Base-by-base conservation (phyloP, 2,329 filamentous ascomycete genomes). In the Exophiala calicioides region DNA sequence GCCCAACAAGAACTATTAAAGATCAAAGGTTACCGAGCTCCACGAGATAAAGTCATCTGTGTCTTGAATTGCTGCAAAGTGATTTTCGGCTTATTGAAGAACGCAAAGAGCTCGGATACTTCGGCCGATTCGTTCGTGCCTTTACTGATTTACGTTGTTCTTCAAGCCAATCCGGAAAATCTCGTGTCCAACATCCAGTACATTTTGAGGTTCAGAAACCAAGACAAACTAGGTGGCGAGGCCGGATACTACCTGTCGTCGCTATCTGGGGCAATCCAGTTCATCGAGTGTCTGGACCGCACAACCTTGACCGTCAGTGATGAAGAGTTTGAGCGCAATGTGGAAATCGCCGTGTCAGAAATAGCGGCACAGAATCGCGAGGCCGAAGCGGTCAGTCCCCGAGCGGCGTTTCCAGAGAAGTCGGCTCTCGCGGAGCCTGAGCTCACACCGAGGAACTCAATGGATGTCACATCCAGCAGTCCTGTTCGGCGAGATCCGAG, bases 61-160 rank as follows among this genome's bases (percentile, higher is more conserved):
- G 89, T 97, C 34, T 73, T 98, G 45, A 98, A 98, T 69, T 96
- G 90, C 71, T 98, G 93, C 80, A 98, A 98, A 70, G 94, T 98
- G 54, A 97, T 98, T 55, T 97, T 98, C 68, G 93, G 91, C 13
- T 81, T 95, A 37, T 74, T 98, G 41, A 90, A 91, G 57, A 94
- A 96, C 64, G 84, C 88, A 42, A 94, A 95, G 68, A 86, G 86
- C 45, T 67, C 65, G 1, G 93, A 98, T 65, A 91, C 90, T 16
- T 97, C 91, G 1, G 93, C 93, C 9, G 93, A 98, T 69, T 90
- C 91, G 0, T 98, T 98, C 60, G 89, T 96, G 72, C 87, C 93
- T 3, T 77, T 97, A 20, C 77, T 98, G 45, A 98, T 98, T 47
- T 97, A 95, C 60, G 93, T 95, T 19, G 90, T 97, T 9, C 76